A percentile compares a stretch with the other conserved stretches of the same genome.
Evolutionary conservation across 768 basidiomycete genomes (phyloP).

Genomic region (Cystofilobasidium capitatum): DNA sequence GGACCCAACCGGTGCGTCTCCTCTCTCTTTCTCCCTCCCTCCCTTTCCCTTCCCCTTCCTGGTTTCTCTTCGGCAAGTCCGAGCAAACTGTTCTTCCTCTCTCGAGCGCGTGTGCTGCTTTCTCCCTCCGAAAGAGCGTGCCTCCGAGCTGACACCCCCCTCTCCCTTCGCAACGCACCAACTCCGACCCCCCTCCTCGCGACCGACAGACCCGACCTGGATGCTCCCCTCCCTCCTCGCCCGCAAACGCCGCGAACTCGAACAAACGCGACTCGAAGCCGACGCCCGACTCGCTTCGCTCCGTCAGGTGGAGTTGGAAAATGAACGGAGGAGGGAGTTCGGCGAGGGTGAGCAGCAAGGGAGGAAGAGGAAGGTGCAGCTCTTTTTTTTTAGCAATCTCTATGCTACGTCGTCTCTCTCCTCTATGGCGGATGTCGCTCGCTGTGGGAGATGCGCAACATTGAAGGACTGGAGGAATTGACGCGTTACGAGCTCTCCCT

Average conservation of each 20-base stretch:
- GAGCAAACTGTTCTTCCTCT: neutral
- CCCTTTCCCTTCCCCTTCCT: slow-evolving; percentile 8
- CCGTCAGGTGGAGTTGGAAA: neutral
- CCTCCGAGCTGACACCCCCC: too few species aligned
- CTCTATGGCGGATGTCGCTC: too few species aligned
- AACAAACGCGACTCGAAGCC: slow-evolving; percentile 57
- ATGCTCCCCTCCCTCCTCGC: slow-evolving; percentile 62
- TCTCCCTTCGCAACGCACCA: slow-evolving; percentile 9
- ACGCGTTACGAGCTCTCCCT: neutral
- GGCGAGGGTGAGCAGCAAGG: neutral
- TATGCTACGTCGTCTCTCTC: neutral
- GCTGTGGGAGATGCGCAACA: too few species aligned
- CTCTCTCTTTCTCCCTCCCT: neutral
- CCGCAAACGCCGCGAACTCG: slow-evolving; percentile 56
- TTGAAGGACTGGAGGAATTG: too few species aligned
- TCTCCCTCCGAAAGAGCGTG: too few species aligned
- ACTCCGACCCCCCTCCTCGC: slow-evolving; percentile 19
- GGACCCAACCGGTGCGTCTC: neutral
- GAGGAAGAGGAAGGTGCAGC: neutral
- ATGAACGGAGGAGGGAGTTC: neutral
- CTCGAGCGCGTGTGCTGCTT: too few species aligned
- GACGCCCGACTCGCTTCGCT: slow-evolving; percentile 37
- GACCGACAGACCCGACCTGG: slow-evolving; percentile 56
- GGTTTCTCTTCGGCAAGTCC: neutral
- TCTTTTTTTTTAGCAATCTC: slow-evolving; percentile 1